Evolutionary conservation across 768 basidiomycete species (phyloP), one percentile per base, ranked within the genome.

Genomic region (Mycena indigotica): DNA sequence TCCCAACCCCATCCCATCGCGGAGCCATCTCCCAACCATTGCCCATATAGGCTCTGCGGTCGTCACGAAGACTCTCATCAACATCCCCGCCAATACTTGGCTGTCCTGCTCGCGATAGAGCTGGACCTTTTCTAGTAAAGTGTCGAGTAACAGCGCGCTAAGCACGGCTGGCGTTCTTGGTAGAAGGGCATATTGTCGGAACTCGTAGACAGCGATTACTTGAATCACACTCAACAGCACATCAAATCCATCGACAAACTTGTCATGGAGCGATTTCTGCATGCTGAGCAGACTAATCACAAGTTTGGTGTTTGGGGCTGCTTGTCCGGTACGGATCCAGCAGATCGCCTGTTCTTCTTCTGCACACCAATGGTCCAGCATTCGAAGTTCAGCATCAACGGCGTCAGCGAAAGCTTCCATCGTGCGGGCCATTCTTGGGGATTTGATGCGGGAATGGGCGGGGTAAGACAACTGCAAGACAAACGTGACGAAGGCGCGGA

Each of bases 361-460:
- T 1, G 91, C 84, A 67, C 90, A 92, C 89, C 90, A 93, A 5
- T 64, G 67, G 54, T 89, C 81, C 58, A 93, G 84, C 3, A 60
- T 60, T 21, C 76, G 79, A 3, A 91, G 72, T 54, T 89, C 83
- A 21, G 73, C 62, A 57, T 85, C 84, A 45, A 93, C 72, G 0
- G 89, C 90, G 54, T 92, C 89, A 1, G 88, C 83, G 67, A 92
- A 92, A 0, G 92, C 92, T 68, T 93, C 89, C n/a, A 90, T 71
- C 0, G 89, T 91, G 28, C 80, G 81, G 10, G 85, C 84, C 10
- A 73, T 69, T 45, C 60, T 65, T 35, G 64, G 45, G 58, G 53
- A 32, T 45, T 53, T 50, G 57, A 29, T 29, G 51, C 16, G 58
- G 48, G 53, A 30, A 58, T 50, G 52, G 45, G 50, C 55, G 30